Conservation (phyloP, 1,284 basidiomycete species). For the Austroboletus niveus region DNA sequence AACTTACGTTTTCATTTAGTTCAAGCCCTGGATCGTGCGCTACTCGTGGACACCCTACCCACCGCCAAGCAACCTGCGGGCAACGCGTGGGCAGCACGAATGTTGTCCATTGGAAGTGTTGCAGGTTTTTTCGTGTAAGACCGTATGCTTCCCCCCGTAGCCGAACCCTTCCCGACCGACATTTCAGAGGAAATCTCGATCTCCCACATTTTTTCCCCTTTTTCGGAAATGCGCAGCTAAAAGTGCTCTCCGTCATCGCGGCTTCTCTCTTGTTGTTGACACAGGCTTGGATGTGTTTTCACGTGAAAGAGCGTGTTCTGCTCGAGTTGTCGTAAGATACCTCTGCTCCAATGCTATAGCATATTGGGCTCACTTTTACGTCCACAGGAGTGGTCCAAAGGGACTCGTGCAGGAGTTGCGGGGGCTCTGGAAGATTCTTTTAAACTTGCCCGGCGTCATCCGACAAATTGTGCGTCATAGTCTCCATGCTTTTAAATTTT, state of each 20-base stretch:
- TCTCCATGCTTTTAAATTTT: conserved; percentile 8
- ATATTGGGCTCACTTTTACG: conserved; percentile 12
- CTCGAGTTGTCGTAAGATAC: conserved; percentile 44
- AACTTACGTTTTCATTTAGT: conserved; percentile 40
- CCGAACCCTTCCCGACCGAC: not conserved
- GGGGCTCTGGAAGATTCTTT: conserved; percentile 68
- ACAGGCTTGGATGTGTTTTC: conserved; percentile 58
- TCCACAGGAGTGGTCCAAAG: conserved; percentile 29
- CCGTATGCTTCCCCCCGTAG: not conserved
- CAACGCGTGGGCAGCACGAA: conserved; percentile 94
- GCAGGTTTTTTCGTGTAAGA: conserved; percentile 85
- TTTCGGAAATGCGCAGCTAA: conserved; percentile 74
- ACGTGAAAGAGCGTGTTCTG: conserved; percentile 79
- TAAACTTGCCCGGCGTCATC: conserved; percentile 72
- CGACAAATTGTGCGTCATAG: conserved; percentile 66
- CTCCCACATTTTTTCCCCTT: conserved; percentile 64
- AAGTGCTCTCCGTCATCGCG: conserved; percentile 67
- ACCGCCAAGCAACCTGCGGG: conserved; percentile 77
- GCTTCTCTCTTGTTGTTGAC: conserved; percentile 50
- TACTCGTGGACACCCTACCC: conserved; percentile 72
- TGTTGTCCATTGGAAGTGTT: conserved; percentile 81
- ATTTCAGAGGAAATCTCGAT: conserved; percentile 69
- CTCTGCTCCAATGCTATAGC: not conserved
- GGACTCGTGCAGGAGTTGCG: conserved; percentile 51
- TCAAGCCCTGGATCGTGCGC: conserved; percentile 80